These are phyloP conservation scores for Solanum hybrid DNA, from an alignment of 305 asterid genomes.

Conservation along the genomic window DNA sequence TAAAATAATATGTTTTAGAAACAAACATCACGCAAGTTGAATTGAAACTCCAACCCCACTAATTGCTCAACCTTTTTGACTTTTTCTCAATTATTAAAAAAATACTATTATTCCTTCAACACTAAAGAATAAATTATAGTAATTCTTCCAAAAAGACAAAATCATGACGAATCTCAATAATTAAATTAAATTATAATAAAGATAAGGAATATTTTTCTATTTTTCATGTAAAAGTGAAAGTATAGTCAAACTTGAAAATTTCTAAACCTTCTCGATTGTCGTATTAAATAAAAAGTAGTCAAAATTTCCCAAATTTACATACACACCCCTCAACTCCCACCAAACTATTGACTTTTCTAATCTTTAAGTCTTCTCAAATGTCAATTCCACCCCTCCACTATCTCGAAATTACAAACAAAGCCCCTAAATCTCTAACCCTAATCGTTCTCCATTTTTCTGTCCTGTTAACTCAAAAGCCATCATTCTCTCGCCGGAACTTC, in stretches of 20 bases:
- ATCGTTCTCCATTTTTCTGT: neutral
- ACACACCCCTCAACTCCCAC: neutral
- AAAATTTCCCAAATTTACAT: constrained; percentile 6
- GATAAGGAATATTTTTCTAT: neutral
- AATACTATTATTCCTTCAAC: neutral
- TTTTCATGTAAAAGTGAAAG: neutral
- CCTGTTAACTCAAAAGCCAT: neutral
- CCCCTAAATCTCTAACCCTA: neutral
- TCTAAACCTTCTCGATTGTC: neutral
- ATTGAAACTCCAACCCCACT: neutral
- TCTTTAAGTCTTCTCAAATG: neutral
- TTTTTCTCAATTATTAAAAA: neutral
- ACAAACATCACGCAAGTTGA: neutral
- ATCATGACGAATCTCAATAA: neutral
- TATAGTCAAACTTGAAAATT: neutral
- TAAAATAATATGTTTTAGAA: neutral
- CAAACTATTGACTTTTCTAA: neutral
- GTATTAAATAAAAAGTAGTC: constrained; percentile 4
- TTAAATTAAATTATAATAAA: neutral
- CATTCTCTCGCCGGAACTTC: neutral
- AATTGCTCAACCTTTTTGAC: neutral
- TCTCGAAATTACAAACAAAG: neutral
- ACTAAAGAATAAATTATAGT: neutral
- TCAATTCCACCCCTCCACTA: neutral
- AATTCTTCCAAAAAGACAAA: neutral